Conservation (phyloP, 805 yeast species). For the Nakazawaea peltata region DNA sequence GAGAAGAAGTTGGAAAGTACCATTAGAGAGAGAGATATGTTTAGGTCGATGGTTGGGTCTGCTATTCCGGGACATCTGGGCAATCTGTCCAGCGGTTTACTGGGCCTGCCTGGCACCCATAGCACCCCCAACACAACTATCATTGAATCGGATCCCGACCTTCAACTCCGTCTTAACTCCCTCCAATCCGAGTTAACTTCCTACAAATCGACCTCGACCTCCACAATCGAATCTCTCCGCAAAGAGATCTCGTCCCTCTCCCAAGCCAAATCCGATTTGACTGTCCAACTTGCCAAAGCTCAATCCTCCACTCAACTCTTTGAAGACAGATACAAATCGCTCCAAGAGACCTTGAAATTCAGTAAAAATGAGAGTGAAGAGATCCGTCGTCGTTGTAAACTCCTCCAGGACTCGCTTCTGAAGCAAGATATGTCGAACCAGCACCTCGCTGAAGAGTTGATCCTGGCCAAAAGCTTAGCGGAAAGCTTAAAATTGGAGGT, state of each 20-base stretch:
- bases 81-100: constrained; percentile 13
- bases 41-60: constrained; percentile 23
- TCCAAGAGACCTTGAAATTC: constrained; percentile 30
- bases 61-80: constrained; percentile 11
- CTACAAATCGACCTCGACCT: constrained; percentile 29
- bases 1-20: constrained; percentile 46
- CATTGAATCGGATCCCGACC: constrained; percentile 17
- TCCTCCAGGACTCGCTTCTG: constrained; percentile 32
- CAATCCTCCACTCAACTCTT: constrained; percentile 46
- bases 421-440: constrained; percentile 43
- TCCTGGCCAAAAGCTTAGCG: constrained; percentile 39
- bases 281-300: constrained; percentile 43
- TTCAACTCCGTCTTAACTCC: no score
- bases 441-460: constrained; percentile 43
- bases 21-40: constrained; percentile 63
- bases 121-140: constrained; percentile 9
- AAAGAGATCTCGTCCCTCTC: constrained; percentile 31
- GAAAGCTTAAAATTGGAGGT: constrained; percentile 37
- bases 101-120: constrained; percentile 1
- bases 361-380: constrained; percentile 38
- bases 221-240: constrained; percentile 41
- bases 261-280: constrained; percentile 35
- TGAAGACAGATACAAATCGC: constrained; percentile 39
- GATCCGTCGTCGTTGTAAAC: constrained; percentile 28
- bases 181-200: constrained; percentile 31